phyloP scores from a whole-genome alignment of 2,329 filamentous ascomycete genomes.

The Rutstroemia sp. region DNA sequence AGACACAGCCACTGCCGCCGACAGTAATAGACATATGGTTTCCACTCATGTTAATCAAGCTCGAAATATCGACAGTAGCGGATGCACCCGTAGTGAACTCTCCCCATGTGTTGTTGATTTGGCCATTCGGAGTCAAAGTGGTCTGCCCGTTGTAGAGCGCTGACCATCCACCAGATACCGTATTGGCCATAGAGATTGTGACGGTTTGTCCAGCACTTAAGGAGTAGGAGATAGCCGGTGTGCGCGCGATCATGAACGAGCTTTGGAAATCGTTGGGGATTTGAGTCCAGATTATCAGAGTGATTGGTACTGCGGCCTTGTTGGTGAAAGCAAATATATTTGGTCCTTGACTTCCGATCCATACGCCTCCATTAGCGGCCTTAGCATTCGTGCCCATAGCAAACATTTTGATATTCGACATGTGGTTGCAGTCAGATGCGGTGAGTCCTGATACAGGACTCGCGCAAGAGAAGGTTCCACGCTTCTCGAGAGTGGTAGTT shows the following conservation, averaged over 20 bases:
- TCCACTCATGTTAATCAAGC: constrained; percentile 11
- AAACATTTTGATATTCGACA: constrained; percentile 8
- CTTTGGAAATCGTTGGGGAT: neutral
- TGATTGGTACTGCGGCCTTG: neutral
- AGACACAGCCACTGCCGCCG: neutral
- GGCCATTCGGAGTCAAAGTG: constrained; percentile 4
- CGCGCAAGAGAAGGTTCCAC: constrained; percentile 2
- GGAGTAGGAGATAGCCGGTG: constrained; percentile 7
- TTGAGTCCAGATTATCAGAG: constrained; percentile 6
- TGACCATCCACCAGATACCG: constrained; percentile 9
- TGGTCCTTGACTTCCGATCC: constrained; percentile 11
- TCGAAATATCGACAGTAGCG: constrained; percentile 10
- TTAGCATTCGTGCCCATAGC: constrained; percentile 8
- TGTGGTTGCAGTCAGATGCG: constrained; percentile 8
- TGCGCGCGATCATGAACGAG: constrained; percentile 4
- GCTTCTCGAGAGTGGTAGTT: constrained; percentile 6
- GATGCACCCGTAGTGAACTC: constrained; percentile 11
- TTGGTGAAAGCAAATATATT: constrained; percentile 8
- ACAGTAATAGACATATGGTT: constrained; percentile 8
- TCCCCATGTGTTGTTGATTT: constrained; percentile 13
- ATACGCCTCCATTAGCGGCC: constrained; percentile 2
- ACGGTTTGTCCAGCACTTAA: neutral
- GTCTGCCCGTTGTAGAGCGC: constrained; percentile 9
- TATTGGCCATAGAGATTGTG: constrained; percentile 10
- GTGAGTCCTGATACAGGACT: constrained; percentile 5